Conservation (phyloP, 306 rosid genomes). For the Begonia masoniana region DNA sequence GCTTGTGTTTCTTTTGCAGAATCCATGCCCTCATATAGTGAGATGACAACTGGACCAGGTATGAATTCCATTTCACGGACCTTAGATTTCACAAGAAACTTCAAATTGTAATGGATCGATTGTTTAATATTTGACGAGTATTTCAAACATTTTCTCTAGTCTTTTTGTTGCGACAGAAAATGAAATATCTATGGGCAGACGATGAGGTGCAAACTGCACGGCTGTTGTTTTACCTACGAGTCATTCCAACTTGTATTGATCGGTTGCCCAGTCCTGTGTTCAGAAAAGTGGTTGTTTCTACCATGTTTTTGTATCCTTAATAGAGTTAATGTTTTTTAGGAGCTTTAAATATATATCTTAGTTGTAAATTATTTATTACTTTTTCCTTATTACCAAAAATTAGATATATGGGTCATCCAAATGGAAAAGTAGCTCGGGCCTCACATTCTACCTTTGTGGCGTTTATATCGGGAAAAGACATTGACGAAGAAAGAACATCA, state of each 20-base stretch:
- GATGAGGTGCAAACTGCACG: conserved; percentile 92
- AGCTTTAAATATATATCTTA: not conserved
- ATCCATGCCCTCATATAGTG: conserved; percentile 64
- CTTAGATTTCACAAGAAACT: too few species aligned
- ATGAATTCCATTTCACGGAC: conserved; percentile 3
- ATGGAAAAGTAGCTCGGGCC: conserved; percentile 66
- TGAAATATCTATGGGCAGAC: conserved; percentile 52
- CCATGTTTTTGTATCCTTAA: conserved; percentile 90
- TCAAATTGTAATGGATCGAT: not conserved
- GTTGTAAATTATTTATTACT: conserved; percentile 1
- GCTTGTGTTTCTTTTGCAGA: conserved; percentile 49
- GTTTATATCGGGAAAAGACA: conserved; percentile 54
- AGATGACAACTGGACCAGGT: conserved; percentile 70
- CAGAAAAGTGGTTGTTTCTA: conserved; percentile 44
- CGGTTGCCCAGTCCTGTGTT: conserved; percentile 49
- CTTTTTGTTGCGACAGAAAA: conserved; percentile 14
- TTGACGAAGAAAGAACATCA: conserved; percentile 26
- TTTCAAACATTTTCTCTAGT: not conserved
- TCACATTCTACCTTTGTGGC: conserved; percentile 72
- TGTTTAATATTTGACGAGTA: not conserved
- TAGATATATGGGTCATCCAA: conserved; percentile 85
- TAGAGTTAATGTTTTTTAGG: conserved; percentile 11
- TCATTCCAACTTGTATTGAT: conserved; percentile 70
- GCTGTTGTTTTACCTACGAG: conserved; percentile 63
- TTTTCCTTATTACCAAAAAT: conserved; percentile 32